These are phyloP conservation scores for Singerocomus rubriflavus DNA, from an alignment of 1,284 basidiomycete species.

Conservation along the genomic window DNA sequence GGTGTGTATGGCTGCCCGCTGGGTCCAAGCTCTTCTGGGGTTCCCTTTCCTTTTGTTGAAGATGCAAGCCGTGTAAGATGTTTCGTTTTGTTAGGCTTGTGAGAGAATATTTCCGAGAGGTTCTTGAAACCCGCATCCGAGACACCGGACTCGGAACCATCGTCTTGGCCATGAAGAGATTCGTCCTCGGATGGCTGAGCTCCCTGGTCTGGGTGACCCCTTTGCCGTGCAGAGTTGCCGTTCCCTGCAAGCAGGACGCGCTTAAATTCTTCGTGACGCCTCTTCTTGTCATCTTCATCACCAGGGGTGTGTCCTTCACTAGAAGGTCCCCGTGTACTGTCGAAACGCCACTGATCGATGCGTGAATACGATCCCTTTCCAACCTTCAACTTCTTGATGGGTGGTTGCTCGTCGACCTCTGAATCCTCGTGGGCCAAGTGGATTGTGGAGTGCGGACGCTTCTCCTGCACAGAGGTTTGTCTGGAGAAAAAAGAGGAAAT, in stretches of 20 bases:
- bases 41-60: slow-evolving; percentile 36
- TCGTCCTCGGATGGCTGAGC: slow-evolving; percentile 20
- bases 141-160: slow-evolving; percentile 36
- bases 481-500: slow-evolving; percentile 59
- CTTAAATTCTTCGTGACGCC: slow-evolving; percentile 51
- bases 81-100: slow-evolving; percentile 34
- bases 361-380: slow-evolving; percentile 2
- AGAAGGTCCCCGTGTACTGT: slow-evolving; percentile 26
- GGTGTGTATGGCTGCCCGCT: slow-evolving; percentile 80
- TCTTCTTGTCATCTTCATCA: slow-evolving; percentile 17
- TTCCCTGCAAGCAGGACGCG: slow-evolving; percentile 51
- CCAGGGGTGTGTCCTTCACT: slow-evolving; percentile 10
- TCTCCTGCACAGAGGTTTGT: slow-evolving; percentile 24
- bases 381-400: slow-evolving; percentile 38
- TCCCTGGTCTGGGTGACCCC: slow-evolving; percentile 1
- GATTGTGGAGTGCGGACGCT: slow-evolving; percentile 37
- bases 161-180: slow-evolving; percentile 25
- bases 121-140: slow-evolving; percentile 49
- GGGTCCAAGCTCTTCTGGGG: slow-evolving; percentile 61
- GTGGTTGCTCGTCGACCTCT: slow-evolving; percentile 34
- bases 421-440: slow-evolving; percentile 52
- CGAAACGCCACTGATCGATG: slow-evolving; percentile 38
- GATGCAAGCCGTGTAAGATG: slow-evolving; percentile 24
- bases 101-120: slow-evolving; percentile 48
- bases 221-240: slow-evolving; percentile 30